A percentile compares a stretch with the other conserved stretches of the same genome.
Evolutionary conservation across 352 stramenopile species (phyloP).

Genomic region (Phytophthora rubi): DNA sequence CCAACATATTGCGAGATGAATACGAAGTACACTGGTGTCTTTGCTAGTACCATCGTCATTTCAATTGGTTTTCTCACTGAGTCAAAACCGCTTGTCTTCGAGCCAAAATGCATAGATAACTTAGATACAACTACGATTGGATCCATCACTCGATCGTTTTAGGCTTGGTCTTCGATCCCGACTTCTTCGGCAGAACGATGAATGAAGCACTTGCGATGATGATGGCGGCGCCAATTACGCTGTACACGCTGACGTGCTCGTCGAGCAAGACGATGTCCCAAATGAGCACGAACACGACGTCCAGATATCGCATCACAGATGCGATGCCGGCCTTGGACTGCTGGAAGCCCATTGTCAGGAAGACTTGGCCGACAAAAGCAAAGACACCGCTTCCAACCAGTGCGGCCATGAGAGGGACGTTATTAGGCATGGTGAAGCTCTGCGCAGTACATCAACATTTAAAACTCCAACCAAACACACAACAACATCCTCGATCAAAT

Average conservation of each 20-base stretch:
- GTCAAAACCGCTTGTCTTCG: background rate
- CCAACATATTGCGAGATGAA: constrained; percentile 4
- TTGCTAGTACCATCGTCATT: constrained; percentile 3
- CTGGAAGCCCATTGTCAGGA: constrained; percentile 79
- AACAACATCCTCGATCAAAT: background rate
- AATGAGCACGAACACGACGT: constrained; percentile 78
- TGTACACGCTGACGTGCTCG: constrained; percentile 67
- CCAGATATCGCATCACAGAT: constrained; percentile 79
- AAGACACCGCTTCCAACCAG: constrained; percentile 61
- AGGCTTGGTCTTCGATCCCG: constrained; percentile 6
- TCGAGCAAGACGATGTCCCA: constrained; percentile 60
- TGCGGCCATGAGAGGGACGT: constrained; percentile 40
- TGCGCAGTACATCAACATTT: constrained; percentile 1
- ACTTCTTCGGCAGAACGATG: constrained; percentile 52
- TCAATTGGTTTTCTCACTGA: background rate
- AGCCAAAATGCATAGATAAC: constrained; percentile 2
- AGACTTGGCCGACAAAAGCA: constrained; percentile 64
- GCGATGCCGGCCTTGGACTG: constrained; percentile 77
- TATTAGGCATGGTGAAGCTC: constrained; percentile 45
- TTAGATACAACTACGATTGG: background rate
- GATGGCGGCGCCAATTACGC: constrained; percentile 59
- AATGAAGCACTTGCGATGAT: constrained; percentile 62
- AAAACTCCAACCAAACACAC: background rate
- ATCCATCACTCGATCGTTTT: constrained; percentile 29
- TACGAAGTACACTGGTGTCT: constrained; percentile 19